A percentile compares a stretch with the other conserved stretches of the same genome.
Conservation (phyloP, 768 basidiomycete genomes). For the Ramaria sp. region DNA sequence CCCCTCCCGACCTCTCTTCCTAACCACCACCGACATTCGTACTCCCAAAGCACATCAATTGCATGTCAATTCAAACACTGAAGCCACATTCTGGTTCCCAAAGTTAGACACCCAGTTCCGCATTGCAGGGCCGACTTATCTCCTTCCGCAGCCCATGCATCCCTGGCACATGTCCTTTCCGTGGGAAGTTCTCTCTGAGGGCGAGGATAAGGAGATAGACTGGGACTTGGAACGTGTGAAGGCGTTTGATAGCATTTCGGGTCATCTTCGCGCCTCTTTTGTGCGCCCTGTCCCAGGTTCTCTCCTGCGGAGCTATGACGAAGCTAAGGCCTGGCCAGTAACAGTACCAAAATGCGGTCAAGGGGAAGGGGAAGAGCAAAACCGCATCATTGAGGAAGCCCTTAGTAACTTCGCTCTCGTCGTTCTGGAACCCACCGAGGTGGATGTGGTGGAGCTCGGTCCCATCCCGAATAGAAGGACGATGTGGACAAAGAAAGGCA, state of each 20-base stretch:
- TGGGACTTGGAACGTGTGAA: conserved; percentile 60
- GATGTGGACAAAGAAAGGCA: conserved; percentile 34
- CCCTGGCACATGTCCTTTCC: conserved; percentile 18
- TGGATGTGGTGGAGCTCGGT: conserved; percentile 59
- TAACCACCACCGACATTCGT: conserved; percentile 64
- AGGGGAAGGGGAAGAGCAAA: conserved; percentile 30
- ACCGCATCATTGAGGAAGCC: conserved; percentile 39
- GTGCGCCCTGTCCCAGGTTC: conserved; percentile 57
- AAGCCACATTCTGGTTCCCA: conserved; percentile 67
- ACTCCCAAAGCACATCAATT: conserved; percentile 58
- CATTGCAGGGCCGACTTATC: conserved; percentile 41
- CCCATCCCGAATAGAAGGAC: conserved; percentile 48
- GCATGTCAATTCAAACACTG: conserved; percentile 34
- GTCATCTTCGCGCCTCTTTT: conserved; percentile 61
- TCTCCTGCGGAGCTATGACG: conserved; percentile 38
- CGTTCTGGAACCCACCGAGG: conserved; percentile 55
- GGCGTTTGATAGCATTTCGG: conserved; percentile 48
- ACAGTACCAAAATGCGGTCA: conserved; percentile 36
- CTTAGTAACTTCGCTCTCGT: conserved; percentile 61
- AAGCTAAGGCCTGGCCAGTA: conserved; percentile 51
- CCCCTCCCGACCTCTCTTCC: conserved; percentile 45
- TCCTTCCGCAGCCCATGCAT: conserved; percentile 42
- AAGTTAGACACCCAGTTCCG: conserved; percentile 65
- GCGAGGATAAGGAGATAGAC: conserved; percentile 32
- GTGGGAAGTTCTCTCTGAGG: conserved; percentile 23